Evolutionary conservation across 2,329 filamentous ascomycete species (phyloP), one percentile per base, ranked within the genome.

Genomic region (Arachnomyces sp.): DNA sequence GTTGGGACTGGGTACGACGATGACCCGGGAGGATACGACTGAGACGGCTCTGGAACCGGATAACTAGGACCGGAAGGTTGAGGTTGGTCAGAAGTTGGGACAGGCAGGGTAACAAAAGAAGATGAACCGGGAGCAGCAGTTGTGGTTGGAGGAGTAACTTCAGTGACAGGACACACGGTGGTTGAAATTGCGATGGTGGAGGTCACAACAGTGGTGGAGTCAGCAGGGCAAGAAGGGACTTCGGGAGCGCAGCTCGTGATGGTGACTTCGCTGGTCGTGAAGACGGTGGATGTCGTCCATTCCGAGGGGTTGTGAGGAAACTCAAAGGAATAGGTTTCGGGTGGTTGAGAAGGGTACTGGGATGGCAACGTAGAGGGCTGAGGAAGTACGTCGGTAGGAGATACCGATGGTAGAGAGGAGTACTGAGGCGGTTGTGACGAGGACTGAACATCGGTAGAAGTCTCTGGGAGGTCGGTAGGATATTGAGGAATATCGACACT

Each of bases 121-220:
- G 42, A 41, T 31, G 34, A 8, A 12, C 31, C 33, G 35, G 40
- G 32, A 34, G 36, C 36, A 1, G 21, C 35, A 36, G 28, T 5
- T 12, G 13, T 16, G 2, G 51, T 50, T 50, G 43, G 50, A 55
- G 44, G 49, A 52, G 49, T 60, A 45, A 66, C 54, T 4, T 44
- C 50, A 7, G 61, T 63, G 25, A 64, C 59, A 28, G 67, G 76
- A 70, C 75, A 79, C 54, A 80, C 57, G 31, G 77, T 81, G 47
- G 78, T 81, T 37, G 72, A 74, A 36, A 78, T 52, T 34, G 76
- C 61, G 44, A 82, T 56, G 5, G 73, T 77, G 43, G 74, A 67
- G 2, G 74, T 76, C 39, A 73, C 62, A 21, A 76, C 55, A 1
- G 63, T 67, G 34, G 69, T 66, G 9, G 67, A 69, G 39, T 62